Evolutionary conservation across 2,329 filamentous ascomycete species (phyloP).

Genomic region (Chaetomium strumarium): DNA sequence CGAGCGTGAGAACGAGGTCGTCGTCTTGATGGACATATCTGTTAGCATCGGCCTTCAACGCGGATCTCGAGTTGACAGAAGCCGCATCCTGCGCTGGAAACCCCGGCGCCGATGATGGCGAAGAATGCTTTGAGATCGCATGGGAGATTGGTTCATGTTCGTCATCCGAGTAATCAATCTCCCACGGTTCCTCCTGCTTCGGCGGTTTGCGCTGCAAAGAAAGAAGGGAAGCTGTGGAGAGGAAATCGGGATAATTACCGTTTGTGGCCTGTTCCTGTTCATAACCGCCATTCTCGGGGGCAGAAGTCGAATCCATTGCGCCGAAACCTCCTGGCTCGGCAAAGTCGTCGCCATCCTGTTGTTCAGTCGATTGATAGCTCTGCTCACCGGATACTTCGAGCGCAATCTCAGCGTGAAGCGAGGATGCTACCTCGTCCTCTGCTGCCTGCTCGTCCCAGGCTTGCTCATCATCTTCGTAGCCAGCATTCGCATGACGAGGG

Average conservation of each 20-base stretch:
- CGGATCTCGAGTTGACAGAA: neutral
- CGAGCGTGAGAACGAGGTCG: slow-evolving; percentile 13
- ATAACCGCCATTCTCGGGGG: slow-evolving; percentile 1
- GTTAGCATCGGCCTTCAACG: slow-evolving; percentile 18
- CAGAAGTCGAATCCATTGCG: neutral
- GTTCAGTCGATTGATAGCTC: neutral
- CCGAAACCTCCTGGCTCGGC: slow-evolving; percentile 1
- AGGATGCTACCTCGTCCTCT: neutral
- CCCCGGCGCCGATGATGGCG: neutral
- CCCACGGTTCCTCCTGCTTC: slow-evolving; percentile 1
- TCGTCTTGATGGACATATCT: slow-evolving; percentile 18
- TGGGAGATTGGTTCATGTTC: neutral
- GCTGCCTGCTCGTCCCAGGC: slow-evolving; percentile 7
- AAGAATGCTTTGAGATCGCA: too few relatives aligned
- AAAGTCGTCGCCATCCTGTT: slow-evolving; percentile 1
- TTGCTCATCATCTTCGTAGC: slow-evolving; percentile 2
- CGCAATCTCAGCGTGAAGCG: neutral
- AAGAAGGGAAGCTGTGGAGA: slow-evolving; percentile 2
- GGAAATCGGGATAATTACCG: slow-evolving; percentile 21
- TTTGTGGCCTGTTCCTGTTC: slow-evolving; percentile 13
- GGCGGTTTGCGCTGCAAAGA: neutral
- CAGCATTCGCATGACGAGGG: neutral
- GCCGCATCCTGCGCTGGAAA: neutral
- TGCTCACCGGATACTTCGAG: neutral
- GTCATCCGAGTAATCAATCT: slow-evolving; percentile 17